Percentiles rank a stretch among this genome's conserved stretches.
Conservation (phyloP, 768 basidiomycete genomes). For the Naganishia antarctica region DNA sequence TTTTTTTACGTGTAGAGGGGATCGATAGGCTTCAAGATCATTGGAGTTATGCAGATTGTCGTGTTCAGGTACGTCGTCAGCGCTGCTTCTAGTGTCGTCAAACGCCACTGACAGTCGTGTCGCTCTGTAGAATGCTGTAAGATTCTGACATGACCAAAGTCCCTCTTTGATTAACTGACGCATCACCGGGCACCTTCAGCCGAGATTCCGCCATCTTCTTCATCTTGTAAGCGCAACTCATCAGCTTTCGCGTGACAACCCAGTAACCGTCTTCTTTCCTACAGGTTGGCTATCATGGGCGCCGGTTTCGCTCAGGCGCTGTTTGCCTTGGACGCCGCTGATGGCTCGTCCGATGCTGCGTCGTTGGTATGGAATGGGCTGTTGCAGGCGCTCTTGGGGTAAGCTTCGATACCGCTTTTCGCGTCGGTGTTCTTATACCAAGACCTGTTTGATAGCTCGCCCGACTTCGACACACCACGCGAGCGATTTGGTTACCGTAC, state of each 20-base stretch:
- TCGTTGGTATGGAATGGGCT: slow-evolving; percentile 64
- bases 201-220: slow-evolving; percentile 89
- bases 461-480: slow-evolving; percentile 46
- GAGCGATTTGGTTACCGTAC: slow-evolving; percentile 46
- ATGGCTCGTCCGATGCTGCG: slow-evolving; percentile 61
- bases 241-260: slow-evolving; percentile 29
- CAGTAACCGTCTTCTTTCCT: slow-evolving; percentile 15
- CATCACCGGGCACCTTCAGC: background rate
- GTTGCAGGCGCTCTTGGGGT: slow-evolving; percentile 78
- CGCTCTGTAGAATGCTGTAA: slow-evolving; percentile 57
- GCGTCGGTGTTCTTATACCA: too few relatives aligned
- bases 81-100: background rate
- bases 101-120: background rate
- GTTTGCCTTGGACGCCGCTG: slow-evolving; percentile 84
- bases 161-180: too few relatives aligned
- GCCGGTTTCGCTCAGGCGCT: slow-evolving; percentile 69
- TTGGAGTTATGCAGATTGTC: slow-evolving; percentile 92
- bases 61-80: slow-evolving; percentile 57
- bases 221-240: slow-evolving; percentile 54
- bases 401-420: too few relatives aligned
- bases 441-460: too few relatives aligned
- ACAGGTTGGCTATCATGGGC: slow-evolving; percentile 65
- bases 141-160: too few relatives aligned
- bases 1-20: background rate
- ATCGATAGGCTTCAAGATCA: slow-evolving; percentile 74